Evolutionary conservation across 495 filamentous ascomycete species (phyloP).

Genomic region (Xylaria longipes): DNA sequence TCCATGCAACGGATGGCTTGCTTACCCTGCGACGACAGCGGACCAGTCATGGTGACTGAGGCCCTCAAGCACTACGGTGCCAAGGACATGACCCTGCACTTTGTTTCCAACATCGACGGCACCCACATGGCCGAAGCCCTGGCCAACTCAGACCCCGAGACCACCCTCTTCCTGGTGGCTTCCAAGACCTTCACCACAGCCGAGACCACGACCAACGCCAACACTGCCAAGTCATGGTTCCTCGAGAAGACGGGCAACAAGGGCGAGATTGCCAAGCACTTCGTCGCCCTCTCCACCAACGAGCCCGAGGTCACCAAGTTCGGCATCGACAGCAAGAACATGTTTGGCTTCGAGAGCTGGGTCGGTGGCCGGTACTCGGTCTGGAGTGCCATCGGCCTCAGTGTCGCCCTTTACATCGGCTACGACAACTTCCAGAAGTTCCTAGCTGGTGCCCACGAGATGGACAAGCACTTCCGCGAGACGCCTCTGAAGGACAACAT

Average conservation of each 20-base stretch:
- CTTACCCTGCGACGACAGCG: slow-evolving; percentile 55
- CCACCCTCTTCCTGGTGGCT: slow-evolving; percentile 94
- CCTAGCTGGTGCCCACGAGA: slow-evolving; percentile 91
- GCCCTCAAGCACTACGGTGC: slow-evolving; percentile 92
- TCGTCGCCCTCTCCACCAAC: slow-evolving; percentile 97
- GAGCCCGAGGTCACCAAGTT: slow-evolving; percentile 95
- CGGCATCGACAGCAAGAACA: slow-evolving; percentile 96
- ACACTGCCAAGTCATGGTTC: slow-evolving; percentile 97
- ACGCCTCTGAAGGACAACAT: slow-evolving; percentile 95
- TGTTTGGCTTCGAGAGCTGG: slow-evolving; percentile 99
- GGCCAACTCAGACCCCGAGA: slow-evolving; percentile 87
- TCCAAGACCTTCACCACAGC: slow-evolving; percentile 99
- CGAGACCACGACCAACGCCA: slow-evolving; percentile 95
- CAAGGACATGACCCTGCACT: slow-evolving; percentile 86
- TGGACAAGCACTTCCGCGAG: slow-evolving; percentile 97
- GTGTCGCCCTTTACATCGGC: slow-evolving; percentile 91
- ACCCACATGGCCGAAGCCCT: slow-evolving; percentile 97
- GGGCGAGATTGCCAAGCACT: slow-evolving; percentile 97
- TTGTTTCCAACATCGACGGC: slow-evolving; percentile 99
- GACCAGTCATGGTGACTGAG: slow-evolving; percentile 98
- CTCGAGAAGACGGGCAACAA: slow-evolving; percentile 73
- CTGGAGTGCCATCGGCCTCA: slow-evolving; percentile 97
- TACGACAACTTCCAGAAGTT: slow-evolving; percentile 98
- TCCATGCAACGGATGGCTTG: background rate
- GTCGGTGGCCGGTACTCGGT: slow-evolving; percentile 98